These are phyloP conservation scores for Spencermartinsiella europaea DNA, from an alignment of 805 yeast species.

Conservation along the genomic window DNA sequence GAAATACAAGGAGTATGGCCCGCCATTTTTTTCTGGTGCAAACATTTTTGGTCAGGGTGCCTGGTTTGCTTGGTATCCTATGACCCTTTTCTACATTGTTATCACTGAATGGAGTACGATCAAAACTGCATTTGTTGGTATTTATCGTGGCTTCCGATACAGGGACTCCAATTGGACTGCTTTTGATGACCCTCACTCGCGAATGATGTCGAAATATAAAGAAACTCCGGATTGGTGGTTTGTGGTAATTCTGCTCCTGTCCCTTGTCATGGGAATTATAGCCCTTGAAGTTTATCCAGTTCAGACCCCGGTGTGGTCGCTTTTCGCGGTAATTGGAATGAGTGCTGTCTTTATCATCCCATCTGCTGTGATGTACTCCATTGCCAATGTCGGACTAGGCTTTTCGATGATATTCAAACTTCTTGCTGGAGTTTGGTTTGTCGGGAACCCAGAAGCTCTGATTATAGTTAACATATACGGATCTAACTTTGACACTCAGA, in stretches of 20 bases:
- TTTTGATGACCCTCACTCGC: slow-evolving; percentile 15
- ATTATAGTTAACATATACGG: slow-evolving; percentile 45
- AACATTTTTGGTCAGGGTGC: slow-evolving; percentile 50
- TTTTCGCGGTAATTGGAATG: slow-evolving; percentile 51
- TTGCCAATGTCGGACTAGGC: slow-evolving; percentile 52
- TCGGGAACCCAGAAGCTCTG: slow-evolving; percentile 52
- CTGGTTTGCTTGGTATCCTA: slow-evolving; percentile 47
- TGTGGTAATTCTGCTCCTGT: slow-evolving; percentile 39
- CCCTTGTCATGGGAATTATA: slow-evolving; percentile 40
- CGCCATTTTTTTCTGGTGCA: too few species aligned
- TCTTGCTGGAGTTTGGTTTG: slow-evolving; percentile 59
- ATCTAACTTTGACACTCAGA: slow-evolving; percentile 49
- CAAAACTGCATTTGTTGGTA: slow-evolving; percentile 23
- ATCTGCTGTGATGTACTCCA: slow-evolving; percentile 52
- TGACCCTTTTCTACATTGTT: slow-evolving; percentile 40
- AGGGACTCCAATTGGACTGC: slow-evolving; percentile 23
- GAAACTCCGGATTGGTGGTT: slow-evolving; percentile 79
- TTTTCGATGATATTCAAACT: slow-evolving; percentile 59
- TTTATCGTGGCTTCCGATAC: slow-evolving; percentile 1
- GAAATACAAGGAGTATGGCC: slow-evolving; percentile 44
- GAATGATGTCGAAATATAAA: slow-evolving; percentile 46
- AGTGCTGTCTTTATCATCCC: slow-evolving; percentile 55
- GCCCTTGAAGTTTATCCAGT: slow-evolving; percentile 37
- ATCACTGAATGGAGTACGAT: slow-evolving; percentile 8
- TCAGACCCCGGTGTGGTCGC: slow-evolving; percentile 57